Evolutionary conservation across 1,284 basidiomycete genomes (phyloP).

Genomic region (Sporisorium sorghi): DNA sequence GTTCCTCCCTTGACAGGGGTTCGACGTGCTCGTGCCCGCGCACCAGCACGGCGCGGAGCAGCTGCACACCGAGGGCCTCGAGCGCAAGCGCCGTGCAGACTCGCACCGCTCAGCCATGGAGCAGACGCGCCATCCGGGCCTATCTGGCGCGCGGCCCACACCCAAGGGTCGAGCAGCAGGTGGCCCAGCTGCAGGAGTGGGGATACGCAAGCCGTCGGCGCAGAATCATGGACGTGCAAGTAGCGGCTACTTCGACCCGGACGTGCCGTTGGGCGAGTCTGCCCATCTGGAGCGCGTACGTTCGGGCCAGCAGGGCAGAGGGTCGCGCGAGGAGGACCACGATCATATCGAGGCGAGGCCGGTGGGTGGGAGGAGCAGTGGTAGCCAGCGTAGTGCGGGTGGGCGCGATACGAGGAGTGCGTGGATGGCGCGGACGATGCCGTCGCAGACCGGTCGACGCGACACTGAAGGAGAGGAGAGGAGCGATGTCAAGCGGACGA

Average conservation of each 20-base stretch:
- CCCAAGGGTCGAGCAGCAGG: slow-evolving; percentile 29
- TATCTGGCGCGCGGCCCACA: slow-evolving; percentile 23
- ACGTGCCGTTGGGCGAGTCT: slow-evolving; percentile 5
- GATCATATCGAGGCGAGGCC: slow-evolving; percentile 18
- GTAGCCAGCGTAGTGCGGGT: slow-evolving; percentile 18
- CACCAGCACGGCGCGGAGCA: slow-evolving; percentile 14
- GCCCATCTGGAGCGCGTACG: slow-evolving; percentile 14
- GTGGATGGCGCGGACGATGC: slow-evolving; percentile 16
- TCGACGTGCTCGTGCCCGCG: slow-evolving; percentile 17
- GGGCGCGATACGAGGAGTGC: slow-evolving; percentile 10
- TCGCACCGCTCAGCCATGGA: slow-evolving; percentile 20
- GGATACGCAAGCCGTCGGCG: slow-evolving; percentile 19
- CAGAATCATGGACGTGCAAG: slow-evolving; percentile 17
- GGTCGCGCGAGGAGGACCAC: slow-evolving; percentile 8
- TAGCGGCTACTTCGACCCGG: slow-evolving; percentile 20
- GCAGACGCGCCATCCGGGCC: slow-evolving; percentile 35
- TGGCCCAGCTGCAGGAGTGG: slow-evolving; percentile 33
- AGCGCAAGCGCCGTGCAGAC: slow-evolving; percentile 8
- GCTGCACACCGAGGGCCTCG: too few species aligned
- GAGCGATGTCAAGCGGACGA: background rate
- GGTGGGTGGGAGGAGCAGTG: slow-evolving; percentile 4
- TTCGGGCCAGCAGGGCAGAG: slow-evolving; percentile 11
- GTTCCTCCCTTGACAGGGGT: slow-evolving; percentile 31
- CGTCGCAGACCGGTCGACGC: slow-evolving; percentile 5
- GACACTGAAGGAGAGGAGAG: background rate